Percentiles rank a stretch among this genome's conserved stretches.
These are phyloP conservation scores for Cunninghamia lanceolata DNA, from an alignment of 75 land plant species.

Conservation along the genomic window DNA sequence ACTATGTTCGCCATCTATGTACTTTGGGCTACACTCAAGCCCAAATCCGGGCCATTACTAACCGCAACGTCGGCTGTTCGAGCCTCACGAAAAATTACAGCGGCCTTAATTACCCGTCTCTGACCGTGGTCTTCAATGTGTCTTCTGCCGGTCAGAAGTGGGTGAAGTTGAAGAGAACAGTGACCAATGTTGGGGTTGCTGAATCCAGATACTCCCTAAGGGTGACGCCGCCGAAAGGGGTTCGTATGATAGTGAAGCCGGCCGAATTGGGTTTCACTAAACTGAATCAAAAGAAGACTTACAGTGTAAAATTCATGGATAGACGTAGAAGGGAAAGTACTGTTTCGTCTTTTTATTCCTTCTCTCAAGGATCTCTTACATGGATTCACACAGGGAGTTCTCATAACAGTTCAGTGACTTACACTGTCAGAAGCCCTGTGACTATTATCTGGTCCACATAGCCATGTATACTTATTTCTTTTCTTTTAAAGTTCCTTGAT, in stretches of 20 bases:
- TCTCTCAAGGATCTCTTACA: background rate
- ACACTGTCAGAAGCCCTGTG: background rate
- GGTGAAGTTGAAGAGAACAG: slow-evolving; percentile 18
- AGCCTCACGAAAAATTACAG: background rate
- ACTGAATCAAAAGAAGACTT: slow-evolving; percentile 23
- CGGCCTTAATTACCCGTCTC: slow-evolving; percentile 45
- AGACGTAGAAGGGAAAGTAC: background rate
- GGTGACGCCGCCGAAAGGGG: slow-evolving; percentile 24
- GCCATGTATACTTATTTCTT: no score
- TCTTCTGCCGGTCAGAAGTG: background rate
- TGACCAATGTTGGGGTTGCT: slow-evolving; percentile 33
- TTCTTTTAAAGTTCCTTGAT: no score
- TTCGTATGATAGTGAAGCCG: slow-evolving; percentile 28
- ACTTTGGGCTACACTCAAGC: slow-evolving; percentile 10
- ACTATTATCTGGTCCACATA: background rate
- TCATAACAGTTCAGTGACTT: background rate
- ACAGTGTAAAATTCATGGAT: slow-evolving; percentile 12
- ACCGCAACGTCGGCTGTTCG: slow-evolving; percentile 15
- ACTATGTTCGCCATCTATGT: slow-evolving; percentile 39
- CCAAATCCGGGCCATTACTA: slow-evolving; percentile 13
- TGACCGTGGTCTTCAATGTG: slow-evolving; percentile 16
- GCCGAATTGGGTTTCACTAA: slow-evolving; percentile 16
- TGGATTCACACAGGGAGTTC: background rate
- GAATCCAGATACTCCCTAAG: slow-evolving; percentile 18
- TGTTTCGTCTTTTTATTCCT: background rate